phyloP scores from a whole-genome alignment of 257 asterid species.

The Nicotiana attenuata region DNA sequence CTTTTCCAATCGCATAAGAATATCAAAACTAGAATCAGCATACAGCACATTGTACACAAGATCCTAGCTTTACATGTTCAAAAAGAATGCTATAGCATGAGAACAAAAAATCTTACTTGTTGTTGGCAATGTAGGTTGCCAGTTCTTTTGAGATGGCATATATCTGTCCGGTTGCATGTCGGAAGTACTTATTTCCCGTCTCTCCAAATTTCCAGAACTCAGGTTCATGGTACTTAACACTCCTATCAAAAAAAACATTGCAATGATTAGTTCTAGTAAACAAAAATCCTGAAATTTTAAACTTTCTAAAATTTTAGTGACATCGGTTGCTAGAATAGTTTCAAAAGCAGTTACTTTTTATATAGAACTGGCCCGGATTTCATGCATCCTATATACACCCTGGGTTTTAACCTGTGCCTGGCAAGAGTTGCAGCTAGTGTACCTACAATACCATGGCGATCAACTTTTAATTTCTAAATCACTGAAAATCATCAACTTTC shows the following conservation, averaged over 20 bases:
- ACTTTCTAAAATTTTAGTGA: neutral
- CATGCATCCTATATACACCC: conserved; percentile 61
- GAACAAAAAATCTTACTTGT: neutral
- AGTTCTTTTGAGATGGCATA: conserved; percentile 9
- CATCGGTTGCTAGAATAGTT: neutral
- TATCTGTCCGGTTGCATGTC: conserved; percentile 11
- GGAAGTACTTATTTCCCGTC: conserved; percentile 7
- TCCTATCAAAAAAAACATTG: neutral
- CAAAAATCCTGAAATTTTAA: neutral
- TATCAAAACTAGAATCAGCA: neutral
- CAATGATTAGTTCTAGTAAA: neutral
- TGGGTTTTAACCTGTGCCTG: conserved; percentile 44
- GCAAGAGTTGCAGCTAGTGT: conserved; percentile 55
- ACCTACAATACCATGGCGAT: conserved; percentile 26
- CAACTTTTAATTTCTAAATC: neutral
- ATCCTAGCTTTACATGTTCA: neutral
- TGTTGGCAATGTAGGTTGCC: conserved; percentile 2
- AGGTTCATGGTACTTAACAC: conserved; percentile 11
- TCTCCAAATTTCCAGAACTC: conserved; percentile 12
- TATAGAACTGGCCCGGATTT: conserved; percentile 60
- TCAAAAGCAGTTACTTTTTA: conserved; percentile 33
- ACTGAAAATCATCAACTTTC: neutral
- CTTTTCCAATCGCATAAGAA: neutral
- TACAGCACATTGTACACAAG: conserved; percentile 1
- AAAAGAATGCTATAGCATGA: neutral